Evolutionary conservation across 2,329 filamentous ascomycete genomes (phyloP).

Genomic region (Fusarium sulawesiense): DNA sequence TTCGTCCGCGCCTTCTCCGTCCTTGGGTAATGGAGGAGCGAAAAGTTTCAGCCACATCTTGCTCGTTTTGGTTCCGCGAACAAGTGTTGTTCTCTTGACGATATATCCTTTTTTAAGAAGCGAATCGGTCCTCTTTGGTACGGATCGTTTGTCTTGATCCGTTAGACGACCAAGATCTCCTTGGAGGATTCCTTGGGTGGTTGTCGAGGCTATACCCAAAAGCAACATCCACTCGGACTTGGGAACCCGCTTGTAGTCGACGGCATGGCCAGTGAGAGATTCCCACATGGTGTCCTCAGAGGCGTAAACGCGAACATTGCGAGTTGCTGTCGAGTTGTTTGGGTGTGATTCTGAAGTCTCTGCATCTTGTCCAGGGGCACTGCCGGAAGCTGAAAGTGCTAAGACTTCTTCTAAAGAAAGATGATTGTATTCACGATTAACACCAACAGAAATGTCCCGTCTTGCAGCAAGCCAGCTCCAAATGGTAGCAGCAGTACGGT

Average conservation of each 20-base stretch:
- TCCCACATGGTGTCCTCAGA: constrained; percentile 69
- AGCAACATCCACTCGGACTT: constrained; percentile 69
- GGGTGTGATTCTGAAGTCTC: not conserved
- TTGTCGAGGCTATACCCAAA: constrained; percentile 66
- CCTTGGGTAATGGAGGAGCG: constrained; percentile 59
- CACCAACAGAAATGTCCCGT: constrained; percentile 53
- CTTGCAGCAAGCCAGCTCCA: constrained; percentile 53
- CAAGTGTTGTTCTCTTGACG: constrained; percentile 68
- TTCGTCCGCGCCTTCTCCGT: constrained; percentile 43
- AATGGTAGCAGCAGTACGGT: constrained; percentile 48
- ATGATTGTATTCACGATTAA: constrained; percentile 48
- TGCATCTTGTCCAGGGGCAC: constrained; percentile 17
- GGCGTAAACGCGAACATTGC: constrained; percentile 56
- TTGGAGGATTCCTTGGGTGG: constrained; percentile 68
- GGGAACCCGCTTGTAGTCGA: constrained; percentile 69
- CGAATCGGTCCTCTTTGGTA: constrained; percentile 70
- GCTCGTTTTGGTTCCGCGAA: constrained; percentile 70
- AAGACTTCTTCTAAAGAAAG: constrained; percentile 55
- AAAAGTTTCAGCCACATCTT: constrained; percentile 70
- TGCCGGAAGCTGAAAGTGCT: constrained; percentile 24
- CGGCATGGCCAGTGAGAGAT: constrained; percentile 67
- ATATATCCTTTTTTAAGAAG: constrained; percentile 71
- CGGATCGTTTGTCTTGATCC: constrained; percentile 71
- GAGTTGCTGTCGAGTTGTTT: not conserved
- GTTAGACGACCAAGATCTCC: constrained; percentile 68